Evolutionary conservation across 1,284 basidiomycete species (phyloP).

Genomic region (Xerocomus minutiporus): DNA sequence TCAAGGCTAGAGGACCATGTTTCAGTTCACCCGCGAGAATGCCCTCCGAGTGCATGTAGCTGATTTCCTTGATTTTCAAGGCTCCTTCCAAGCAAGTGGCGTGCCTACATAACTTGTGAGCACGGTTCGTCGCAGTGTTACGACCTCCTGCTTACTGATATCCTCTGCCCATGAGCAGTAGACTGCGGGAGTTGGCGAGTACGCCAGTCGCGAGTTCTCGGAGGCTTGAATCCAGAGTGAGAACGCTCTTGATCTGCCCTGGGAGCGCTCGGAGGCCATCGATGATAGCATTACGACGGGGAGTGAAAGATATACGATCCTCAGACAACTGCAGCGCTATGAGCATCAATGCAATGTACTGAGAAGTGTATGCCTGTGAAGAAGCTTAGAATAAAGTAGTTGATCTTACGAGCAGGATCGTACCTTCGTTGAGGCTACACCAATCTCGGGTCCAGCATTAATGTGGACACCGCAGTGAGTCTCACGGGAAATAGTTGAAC

Average conservation of each 20-base stretch:
- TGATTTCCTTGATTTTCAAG: conserved; percentile 99
- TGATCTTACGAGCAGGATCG: conserved; percentile 9
- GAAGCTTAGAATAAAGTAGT: background rate
- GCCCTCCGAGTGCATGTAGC: conserved; percentile 88
- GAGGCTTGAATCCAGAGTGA: conserved; percentile 76
- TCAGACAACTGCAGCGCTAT: conserved; percentile 97
- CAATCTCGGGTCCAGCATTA: conserved; percentile 98
- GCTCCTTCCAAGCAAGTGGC: conserved; percentile 98
- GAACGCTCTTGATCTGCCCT: conserved; percentile 83
- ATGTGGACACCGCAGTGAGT: conserved; percentile 99
- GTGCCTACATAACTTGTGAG: conserved; percentile 42
- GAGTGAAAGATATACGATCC: conserved; percentile 90
- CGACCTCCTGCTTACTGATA: conserved; percentile 68
- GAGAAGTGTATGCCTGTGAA: conserved; percentile 90
- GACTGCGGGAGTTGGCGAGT: conserved; percentile 76
- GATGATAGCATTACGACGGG: conserved; percentile 91
- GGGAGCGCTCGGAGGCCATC: conserved; percentile 90
- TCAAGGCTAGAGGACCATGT: conserved; percentile 95
- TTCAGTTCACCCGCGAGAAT: conserved; percentile 98
- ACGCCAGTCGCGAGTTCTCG: conserved; percentile 83
- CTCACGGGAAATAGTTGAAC: conserved; percentile 96
- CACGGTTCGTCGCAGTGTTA: background rate
- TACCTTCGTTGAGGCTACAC: conserved; percentile 99
- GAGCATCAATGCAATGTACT: conserved; percentile 98
- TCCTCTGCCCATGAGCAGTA: conserved; percentile 97